Percentiles rank a stretch among this genome's conserved stretches.
Conservation (phyloP, 169 alveolate species). For the Neospora caninum region DNA sequence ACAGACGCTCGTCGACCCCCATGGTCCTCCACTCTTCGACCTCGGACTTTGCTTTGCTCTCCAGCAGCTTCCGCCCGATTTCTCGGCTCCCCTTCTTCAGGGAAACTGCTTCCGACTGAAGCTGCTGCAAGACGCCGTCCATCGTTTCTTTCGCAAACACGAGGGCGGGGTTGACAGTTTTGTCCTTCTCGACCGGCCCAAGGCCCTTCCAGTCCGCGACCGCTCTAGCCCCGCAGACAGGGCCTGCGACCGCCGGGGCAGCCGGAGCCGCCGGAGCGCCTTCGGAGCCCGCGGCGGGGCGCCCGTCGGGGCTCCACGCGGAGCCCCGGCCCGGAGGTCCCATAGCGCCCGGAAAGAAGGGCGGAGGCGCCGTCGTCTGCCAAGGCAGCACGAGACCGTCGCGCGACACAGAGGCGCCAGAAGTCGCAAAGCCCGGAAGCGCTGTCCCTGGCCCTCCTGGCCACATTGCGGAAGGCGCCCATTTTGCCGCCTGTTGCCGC, state of each 20-base stretch:
- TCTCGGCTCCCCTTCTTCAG: constrained; percentile 64
- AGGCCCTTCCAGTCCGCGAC: constrained; percentile 26
- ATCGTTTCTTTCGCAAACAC: constrained; percentile 57
- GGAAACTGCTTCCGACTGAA: constrained; percentile 51
- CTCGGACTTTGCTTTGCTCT: constrained; percentile 50
- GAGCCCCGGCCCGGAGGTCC: background rate
- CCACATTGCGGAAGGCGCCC: background rate
- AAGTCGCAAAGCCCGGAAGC: background rate
- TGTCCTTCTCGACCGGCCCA: constrained; percentile 13
- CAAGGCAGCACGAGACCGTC: background rate
- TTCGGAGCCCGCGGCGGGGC: constrained; percentile 48
- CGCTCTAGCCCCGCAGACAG: background rate
- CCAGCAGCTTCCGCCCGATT: constrained; percentile 38
- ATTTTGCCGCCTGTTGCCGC: background rate
- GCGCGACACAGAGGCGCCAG: background rate
- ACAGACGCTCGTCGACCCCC: constrained; percentile 58
- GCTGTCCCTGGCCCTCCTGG: background rate
- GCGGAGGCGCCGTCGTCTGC: constrained; percentile 34
- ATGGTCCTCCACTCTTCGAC: constrained; percentile 42
- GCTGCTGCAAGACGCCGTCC: constrained; percentile 63
- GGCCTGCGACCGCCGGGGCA: constrained; percentile 38
- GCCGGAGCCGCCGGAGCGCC: constrained; percentile 40
- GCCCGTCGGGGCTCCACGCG: constrained; percentile 9
- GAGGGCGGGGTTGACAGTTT: constrained; percentile 60
- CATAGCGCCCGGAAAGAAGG: background rate